Evolutionary conservation across 306 rosid species (phyloP), one percentile per base, ranked within the genome.

Genomic region (Morella rubra): DNA sequence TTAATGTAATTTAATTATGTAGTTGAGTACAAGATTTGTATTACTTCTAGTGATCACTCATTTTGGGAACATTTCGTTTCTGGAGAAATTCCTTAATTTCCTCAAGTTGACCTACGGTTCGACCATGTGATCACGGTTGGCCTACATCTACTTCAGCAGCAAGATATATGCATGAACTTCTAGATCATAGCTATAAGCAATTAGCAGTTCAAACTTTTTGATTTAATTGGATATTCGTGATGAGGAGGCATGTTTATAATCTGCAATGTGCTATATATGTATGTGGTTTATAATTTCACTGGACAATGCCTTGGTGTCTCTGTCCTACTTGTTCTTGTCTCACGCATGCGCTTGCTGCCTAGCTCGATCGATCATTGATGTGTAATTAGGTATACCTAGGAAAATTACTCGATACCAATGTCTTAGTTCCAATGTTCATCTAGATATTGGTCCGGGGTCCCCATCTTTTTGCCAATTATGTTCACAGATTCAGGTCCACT

Each of bases 321-420:
- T 65, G 12, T 65, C 71, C 50, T 24, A 42, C 15, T 16, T 42
- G 49, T 64, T 76, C 78, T 74, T 51, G 58, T 62, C 13, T 76
- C 22, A 46, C 42, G 44, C 73, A 53, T 47, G 77, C 47, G 59
- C 60, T 32, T 79, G 77, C 51, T 47, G 13, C 73, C 51, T 37
- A 32, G 37, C 37, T 32, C 37, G 37, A 32, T 32, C 37, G 79
- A 70, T 51, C 16, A 18, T 56, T 53, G 71, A 74, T 71, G 58
- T 58, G 10, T 45, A 50, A 73, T 73, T 44, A 56, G 78, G 75
- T 67, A 60, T 69, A 41, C 76, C 80, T 70, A 24, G 68, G 76
- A 81, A 75, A 84, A 79, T 76, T 45, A 77, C 80, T 78, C 73
- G 56, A 71, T 64, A 83, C 81, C 84, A 71, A 81, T 53, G 65